Evolutionary conservation across 2,329 filamentous ascomycete genomes (phyloP).

Genomic region (Aspergillus udagawae): DNA sequence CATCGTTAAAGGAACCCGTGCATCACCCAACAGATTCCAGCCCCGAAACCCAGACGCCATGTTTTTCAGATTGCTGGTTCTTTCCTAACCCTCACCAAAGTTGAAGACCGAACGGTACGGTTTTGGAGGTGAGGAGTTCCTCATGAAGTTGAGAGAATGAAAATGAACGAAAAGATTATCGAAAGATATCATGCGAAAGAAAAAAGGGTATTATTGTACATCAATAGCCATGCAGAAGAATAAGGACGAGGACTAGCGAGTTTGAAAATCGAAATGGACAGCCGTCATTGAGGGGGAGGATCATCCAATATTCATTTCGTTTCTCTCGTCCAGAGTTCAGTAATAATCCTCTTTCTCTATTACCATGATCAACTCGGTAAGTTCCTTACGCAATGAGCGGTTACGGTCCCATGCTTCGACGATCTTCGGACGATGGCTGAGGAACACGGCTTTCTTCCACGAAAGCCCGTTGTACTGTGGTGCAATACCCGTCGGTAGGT

Average conservation of each 20-base stretch:
- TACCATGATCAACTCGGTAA: slow-evolving; percentile 41
- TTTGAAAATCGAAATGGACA: background rate
- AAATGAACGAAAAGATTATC: background rate
- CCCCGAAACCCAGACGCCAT: slow-evolving; percentile 16
- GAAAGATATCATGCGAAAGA: background rate
- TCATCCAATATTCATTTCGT: background rate
- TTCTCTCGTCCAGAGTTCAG: slow-evolving; percentile 10
- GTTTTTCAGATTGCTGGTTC: background rate
- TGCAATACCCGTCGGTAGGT: slow-evolving; percentile 33
- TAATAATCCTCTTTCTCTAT: slow-evolving; percentile 39
- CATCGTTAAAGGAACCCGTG: background rate
- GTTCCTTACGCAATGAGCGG: slow-evolving; percentile 37
- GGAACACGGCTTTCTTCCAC: slow-evolving; percentile 39
- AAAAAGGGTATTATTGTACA: background rate
- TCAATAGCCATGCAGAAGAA: background rate
- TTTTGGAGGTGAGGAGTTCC: slow-evolving; percentile 13
- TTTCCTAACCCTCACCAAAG: slow-evolving; percentile 4
- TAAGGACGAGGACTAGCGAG: background rate
- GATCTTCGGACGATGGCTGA: slow-evolving; percentile 37
- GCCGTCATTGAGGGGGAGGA: background rate
- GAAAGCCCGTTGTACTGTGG: slow-evolving; percentile 27
- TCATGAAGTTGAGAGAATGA: slow-evolving; percentile 1
- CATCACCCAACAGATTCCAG: slow-evolving; percentile 9
- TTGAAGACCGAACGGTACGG: slow-evolving; percentile 5
- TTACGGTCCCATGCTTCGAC: slow-evolving; percentile 39